These are phyloP conservation scores for Cladosporium austrohemisphaericum DNA, from an alignment of 2,329 filamentous ascomycete species.

Conservation along the genomic window DNA sequence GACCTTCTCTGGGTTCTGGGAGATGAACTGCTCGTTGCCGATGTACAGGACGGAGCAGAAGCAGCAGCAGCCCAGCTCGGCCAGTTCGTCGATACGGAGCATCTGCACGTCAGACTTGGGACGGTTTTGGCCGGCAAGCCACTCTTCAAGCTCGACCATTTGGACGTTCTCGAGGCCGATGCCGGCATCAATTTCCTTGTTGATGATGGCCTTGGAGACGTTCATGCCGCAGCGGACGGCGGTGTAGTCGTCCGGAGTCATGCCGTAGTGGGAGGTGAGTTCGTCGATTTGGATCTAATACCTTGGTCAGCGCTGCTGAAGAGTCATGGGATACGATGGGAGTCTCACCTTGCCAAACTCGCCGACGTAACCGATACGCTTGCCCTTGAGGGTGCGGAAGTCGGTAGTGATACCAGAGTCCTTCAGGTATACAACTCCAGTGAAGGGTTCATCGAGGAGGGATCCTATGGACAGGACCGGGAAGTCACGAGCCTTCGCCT, in stretches of 20 bases:
- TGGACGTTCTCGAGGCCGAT: slow-evolving; percentile 78
- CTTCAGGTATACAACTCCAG: slow-evolving; percentile 73
- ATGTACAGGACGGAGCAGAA: slow-evolving; percentile 82
- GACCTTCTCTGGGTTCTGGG: slow-evolving; percentile 63
- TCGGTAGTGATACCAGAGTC: slow-evolving; percentile 69
- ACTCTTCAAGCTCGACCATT: slow-evolving; percentile 78
- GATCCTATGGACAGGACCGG: slow-evolving; percentile 70
- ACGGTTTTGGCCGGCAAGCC: slow-evolving; percentile 62
- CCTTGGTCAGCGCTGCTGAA: background rate
- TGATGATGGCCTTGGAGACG: slow-evolving; percentile 71
- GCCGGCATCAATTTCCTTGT: slow-evolving; percentile 68
- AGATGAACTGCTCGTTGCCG: slow-evolving; percentile 67
- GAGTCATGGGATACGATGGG: background rate
- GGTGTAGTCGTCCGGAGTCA: slow-evolving; percentile 69
- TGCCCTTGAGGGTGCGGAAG: slow-evolving; percentile 71
- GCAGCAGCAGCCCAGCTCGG: slow-evolving; percentile 76
- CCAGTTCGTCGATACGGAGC: slow-evolving; percentile 76
- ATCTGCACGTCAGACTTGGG: slow-evolving; percentile 68
- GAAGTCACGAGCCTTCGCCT: slow-evolving; percentile 72
- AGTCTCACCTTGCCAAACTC: slow-evolving; percentile 65
- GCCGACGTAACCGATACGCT: slow-evolving; percentile 74
- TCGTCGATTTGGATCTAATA: slow-evolving; percentile 73
- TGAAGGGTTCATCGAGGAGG: slow-evolving; percentile 75
- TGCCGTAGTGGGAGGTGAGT: slow-evolving; percentile 72
- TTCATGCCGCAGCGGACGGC: slow-evolving; percentile 79